Evolutionary conservation across 495 filamentous ascomycete genomes (phyloP).

Genomic region (Penicillium tannophilum): DNA sequence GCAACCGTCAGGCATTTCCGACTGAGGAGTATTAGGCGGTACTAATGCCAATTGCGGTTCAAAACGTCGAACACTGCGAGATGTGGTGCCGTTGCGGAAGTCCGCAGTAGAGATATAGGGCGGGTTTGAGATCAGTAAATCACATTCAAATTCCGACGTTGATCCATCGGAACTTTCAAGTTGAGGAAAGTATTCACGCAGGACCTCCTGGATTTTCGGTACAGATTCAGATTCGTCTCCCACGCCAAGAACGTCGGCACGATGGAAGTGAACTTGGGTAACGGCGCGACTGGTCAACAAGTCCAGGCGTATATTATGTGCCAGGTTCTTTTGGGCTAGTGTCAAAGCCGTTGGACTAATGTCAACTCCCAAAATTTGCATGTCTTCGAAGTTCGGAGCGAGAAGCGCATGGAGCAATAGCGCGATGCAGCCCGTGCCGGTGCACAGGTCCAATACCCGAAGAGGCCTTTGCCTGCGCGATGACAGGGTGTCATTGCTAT

Average conservation of each 20-base stretch:
- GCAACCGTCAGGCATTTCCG: background rate
- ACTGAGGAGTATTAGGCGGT: constrained; percentile 37
- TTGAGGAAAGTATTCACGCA: constrained; percentile 1
- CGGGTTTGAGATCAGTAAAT: constrained; percentile 86
- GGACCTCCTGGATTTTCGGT: constrained; percentile 18
- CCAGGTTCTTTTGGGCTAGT: constrained; percentile 63
- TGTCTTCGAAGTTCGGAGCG: constrained; percentile 23
- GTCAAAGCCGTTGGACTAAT: constrained; percentile 53
- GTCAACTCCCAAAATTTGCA: constrained; percentile 45
- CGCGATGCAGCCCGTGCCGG: constrained; percentile 88
- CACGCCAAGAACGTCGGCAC: constrained; percentile 56
- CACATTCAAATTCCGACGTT: constrained; percentile 36
- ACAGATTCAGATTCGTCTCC: constrained; percentile 13
- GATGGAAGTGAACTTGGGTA: constrained; percentile 50
- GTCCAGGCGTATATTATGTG: constrained; percentile 46
- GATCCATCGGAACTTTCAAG: background rate
- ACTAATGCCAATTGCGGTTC: constrained; percentile 83
- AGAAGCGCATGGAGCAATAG: constrained; percentile 68
- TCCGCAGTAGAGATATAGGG: constrained; percentile 76
- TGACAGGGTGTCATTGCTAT: background rate
- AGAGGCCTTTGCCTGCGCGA: constrained; percentile 28
- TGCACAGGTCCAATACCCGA: constrained; percentile 80
- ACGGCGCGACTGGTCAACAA: constrained; percentile 31
- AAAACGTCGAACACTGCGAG: constrained; percentile 72
- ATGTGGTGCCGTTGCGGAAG: constrained; percentile 59